Conservation (phyloP, 192 early-diverging fungal genomes). For the Gigaspora rosea region DNA sequence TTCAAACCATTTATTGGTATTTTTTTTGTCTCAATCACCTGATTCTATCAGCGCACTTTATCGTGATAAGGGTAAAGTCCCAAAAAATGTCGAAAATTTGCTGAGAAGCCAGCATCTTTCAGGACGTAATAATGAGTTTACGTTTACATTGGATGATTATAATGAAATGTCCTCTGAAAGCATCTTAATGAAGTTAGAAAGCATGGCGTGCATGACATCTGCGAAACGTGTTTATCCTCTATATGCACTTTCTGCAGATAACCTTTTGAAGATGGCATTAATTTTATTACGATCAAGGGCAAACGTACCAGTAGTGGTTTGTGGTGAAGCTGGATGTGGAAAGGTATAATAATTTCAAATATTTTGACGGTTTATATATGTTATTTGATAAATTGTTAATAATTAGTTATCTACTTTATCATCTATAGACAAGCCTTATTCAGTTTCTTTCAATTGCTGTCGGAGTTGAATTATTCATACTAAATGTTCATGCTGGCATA, state of each 20-base stretch:
- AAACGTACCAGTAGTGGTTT: constrained; percentile 26
- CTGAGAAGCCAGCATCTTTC: constrained; percentile 18
- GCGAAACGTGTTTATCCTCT: neutral
- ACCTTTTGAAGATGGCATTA: constrained; percentile 29
- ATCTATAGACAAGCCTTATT: constrained; percentile 29
- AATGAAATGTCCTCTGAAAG: neutral
- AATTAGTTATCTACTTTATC: neutral
- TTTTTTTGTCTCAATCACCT: constrained; percentile 28
- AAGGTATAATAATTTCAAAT: constrained; percentile 7
- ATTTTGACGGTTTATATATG: neutral
- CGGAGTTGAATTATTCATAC: neutral
- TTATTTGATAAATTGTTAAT: neutral
- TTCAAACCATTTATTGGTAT: constrained; percentile 30
- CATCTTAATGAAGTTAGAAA: constrained; percentile 10
- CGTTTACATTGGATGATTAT: constrained; percentile 18
- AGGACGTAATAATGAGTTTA: too few relatives aligned
- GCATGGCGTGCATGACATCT: neutral
- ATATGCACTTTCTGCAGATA: constrained; percentile 23
- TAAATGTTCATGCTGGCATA: constrained; percentile 23
- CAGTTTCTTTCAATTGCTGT: constrained; percentile 12
- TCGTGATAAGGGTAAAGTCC: constrained; percentile 2
- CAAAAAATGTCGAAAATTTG: constrained; percentile 27
- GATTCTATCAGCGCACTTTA: constrained; percentile 29
- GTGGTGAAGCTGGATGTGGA: constrained; percentile 32
- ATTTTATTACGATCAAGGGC: constrained; percentile 25